A percentile compares a stretch with the other conserved stretches of the same genome.
Conservation (phyloP, 345 rosid species). For the Hibiscus trionum region DNA sequence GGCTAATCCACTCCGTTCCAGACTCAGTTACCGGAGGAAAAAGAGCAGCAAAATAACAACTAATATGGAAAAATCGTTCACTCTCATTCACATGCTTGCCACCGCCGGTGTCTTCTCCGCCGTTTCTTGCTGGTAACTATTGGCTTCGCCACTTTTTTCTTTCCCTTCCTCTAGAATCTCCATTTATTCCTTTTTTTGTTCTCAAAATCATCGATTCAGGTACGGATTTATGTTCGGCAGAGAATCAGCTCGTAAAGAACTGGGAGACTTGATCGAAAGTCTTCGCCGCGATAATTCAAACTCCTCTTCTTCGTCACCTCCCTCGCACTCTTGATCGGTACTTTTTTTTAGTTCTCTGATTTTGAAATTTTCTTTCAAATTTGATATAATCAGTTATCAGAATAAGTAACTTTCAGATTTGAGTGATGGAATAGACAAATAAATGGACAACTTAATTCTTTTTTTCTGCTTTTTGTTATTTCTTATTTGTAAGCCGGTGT, state of each 20-base stretch:
- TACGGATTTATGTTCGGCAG: slow-evolving; percentile 95
- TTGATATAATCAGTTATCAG: not conserved
- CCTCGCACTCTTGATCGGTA: slow-evolving; percentile 34
- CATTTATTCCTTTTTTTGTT: not conserved
- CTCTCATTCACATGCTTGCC: slow-evolving; percentile 64
- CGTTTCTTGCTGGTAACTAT: slow-evolving; percentile 53
- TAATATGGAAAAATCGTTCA: slow-evolving; percentile 54
- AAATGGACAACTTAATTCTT: not conserved
- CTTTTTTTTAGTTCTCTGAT: not conserved
- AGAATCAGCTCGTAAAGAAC: slow-evolving; percentile 86
- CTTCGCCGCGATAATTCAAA: slow-evolving; percentile 49
- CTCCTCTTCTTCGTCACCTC: slow-evolving; percentile 23
- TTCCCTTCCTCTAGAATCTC: not conserved
- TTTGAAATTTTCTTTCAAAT: not conserved
- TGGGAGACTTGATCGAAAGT: slow-evolving; percentile 62
- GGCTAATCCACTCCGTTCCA: not conserved
- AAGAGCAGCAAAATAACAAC: not conserved
- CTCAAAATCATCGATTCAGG: slow-evolving; percentile 29
- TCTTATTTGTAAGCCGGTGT: not conserved
- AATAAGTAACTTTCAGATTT: not conserved
- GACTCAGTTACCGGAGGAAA: not conserved
- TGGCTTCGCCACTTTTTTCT: not conserved
- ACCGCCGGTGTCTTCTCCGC: slow-evolving; percentile 84
- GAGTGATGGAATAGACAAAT: not conserved
- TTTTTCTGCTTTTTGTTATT: not conserved